These are phyloP conservation scores for Schizonepeta tenuifolia DNA, from an alignment of 257 asterid species.

Conservation along the genomic window DNA sequence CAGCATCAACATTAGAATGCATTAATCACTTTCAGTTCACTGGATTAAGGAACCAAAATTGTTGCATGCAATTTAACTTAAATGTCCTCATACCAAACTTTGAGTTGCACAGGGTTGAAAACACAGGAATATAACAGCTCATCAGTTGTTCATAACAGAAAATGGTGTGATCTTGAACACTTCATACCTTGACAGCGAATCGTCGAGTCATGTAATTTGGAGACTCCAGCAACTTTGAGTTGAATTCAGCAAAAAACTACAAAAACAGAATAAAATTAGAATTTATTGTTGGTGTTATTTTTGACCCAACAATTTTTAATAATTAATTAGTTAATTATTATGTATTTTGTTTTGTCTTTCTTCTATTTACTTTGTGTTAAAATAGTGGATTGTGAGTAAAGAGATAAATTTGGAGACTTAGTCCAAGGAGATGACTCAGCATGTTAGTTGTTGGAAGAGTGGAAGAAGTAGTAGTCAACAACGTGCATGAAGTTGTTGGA, in stretches of 20 bases:
- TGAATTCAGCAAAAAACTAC: conserved; percentile 85
- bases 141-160: neutral
- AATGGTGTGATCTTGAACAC: neutral
- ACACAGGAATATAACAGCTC: neutral
- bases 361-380: no score
- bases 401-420: no score
- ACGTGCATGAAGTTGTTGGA: no score
- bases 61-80: neutral
- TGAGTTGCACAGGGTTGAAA: conserved; percentile 3
- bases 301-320: no score
- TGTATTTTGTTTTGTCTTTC: no score
- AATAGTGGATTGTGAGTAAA: no score
- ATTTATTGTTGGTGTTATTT: no score
- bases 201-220: conserved; percentile 87
- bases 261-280: conserved; percentile 16
- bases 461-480: no score
- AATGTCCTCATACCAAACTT: neutral
- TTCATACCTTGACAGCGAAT: conserved; percentile 77
- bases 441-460: no score
- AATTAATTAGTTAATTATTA: no score
- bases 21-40: neutral
- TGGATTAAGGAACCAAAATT: neutral
- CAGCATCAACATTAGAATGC: neutral
- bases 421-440: no score
- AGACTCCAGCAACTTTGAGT: conserved; percentile 83